A percentile compares a stretch with the other conserved stretches of the same genome.
These are phyloP conservation scores for Rhizopogon salebrosus DNA, from an alignment of 768 basidiomycete genomes.

Conservation along the genomic window DNA sequence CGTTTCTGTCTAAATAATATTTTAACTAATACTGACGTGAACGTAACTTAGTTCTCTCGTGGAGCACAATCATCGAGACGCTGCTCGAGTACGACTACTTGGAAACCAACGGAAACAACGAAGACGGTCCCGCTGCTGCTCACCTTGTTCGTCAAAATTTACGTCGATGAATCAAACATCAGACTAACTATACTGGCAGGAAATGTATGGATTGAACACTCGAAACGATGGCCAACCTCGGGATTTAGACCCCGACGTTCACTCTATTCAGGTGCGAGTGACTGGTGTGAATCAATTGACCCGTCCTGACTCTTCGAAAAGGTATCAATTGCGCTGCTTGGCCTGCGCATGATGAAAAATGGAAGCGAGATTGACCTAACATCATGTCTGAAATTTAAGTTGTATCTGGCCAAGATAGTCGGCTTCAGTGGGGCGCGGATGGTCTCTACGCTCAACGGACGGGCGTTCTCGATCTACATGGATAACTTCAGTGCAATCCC, in stretches of 20 bases:
- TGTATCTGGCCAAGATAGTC: slow-evolving; percentile 37
- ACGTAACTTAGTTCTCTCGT: slow-evolving; percentile 48
- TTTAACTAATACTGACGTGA: background rate
- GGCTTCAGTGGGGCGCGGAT: slow-evolving; percentile 52
- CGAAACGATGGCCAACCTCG: slow-evolving; percentile 8
- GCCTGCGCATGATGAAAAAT: slow-evolving; percentile 62
- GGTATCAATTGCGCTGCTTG: slow-evolving; percentile 53
- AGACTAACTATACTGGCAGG: slow-evolving; percentile 22
- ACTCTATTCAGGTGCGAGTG: slow-evolving; percentile 37
- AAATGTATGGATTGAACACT: slow-evolving; percentile 40
- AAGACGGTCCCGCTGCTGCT: slow-evolving; percentile 34
- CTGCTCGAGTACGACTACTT: slow-evolving; percentile 52
- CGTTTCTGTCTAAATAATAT: background rate
- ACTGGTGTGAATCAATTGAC: background rate
- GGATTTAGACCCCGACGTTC: slow-evolving; percentile 41
- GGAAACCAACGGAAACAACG: slow-evolving; percentile 31
- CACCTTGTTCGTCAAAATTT: slow-evolving; percentile 31
- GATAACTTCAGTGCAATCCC: slow-evolving; percentile 40
- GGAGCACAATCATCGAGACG: slow-evolving; percentile 55
- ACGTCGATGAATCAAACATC: background rate
- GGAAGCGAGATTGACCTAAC: slow-evolving; percentile 50
- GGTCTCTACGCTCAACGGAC: slow-evolving; percentile 41
- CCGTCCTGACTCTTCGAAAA: slow-evolving; percentile 17
- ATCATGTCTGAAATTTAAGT: slow-evolving; percentile 57
- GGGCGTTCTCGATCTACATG: slow-evolving; percentile 51